Base-by-base conservation (phyloP, 1,284 basidiomycete species). In the Irpex sp. region DNA sequence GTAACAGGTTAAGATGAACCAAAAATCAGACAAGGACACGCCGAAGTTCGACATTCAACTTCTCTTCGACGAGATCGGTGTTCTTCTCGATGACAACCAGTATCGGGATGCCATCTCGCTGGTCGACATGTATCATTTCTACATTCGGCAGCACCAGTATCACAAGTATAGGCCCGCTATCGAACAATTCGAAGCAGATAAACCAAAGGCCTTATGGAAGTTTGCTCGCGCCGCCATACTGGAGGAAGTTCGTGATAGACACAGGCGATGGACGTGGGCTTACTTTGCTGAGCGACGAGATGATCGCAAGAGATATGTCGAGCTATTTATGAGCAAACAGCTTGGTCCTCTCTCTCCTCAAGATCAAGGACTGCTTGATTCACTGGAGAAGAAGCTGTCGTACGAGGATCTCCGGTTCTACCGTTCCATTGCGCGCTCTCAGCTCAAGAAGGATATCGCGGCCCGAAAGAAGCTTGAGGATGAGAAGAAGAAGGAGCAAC, bases 361-460 rank as follows among this genome's bases (percentile, higher is more conserved):
- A 88, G 94, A 95, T 56, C 68, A 78, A 36, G 74, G 79, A 57
- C 79, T 78, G 4, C 78, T 98, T 31, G 83, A 87, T 56, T 80
- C 78, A 1, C 78, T 99, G 59, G 98, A 99, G 74, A 79, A 76
- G 68, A 94, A 93, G 72, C 81, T 99, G 9, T 84, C 88, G 0
- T 99, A 98, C 72, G 94, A 98, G 73, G 97, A 99, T 70, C 92
- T 99, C 60, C 90, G 97, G 9, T 98, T 98, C 77, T 99, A 98
- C 79, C 88, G 97, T 26, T 98, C 96, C 3, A 94, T 99, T 64
- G 95, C 95, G 0, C 88, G 95, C 6, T 95, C 93, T 5, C 89
- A 90, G 68, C 80, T 98, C 15, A 89, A 90, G 68, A 95, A 97
- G 72, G 95, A 99, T 70, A 81, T 87, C 37, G 90, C 86, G 1